Evolutionary conservation across 352 stramenopile genomes (phyloP), one percentile per base, ranked within the genome.

Genomic region (Globisporangium splendens): DNA sequence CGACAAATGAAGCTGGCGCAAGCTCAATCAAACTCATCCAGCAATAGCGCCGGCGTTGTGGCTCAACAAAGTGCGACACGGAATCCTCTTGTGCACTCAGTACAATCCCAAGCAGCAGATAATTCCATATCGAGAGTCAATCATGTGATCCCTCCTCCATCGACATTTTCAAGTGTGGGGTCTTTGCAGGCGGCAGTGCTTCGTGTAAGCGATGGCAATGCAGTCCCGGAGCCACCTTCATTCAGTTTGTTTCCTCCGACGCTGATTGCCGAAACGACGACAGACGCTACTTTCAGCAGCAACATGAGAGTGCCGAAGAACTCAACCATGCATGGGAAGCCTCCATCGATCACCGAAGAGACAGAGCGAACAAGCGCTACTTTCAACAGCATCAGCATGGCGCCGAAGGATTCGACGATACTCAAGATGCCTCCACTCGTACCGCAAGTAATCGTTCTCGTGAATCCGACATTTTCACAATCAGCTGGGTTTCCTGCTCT

Each of bases 401-500:
- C 13, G 46, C 11, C 46, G 12, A 15, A 51, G 11, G 28, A 21
- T 4, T 48, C 50, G 4, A 44, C 1, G 39, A 35, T 10, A 35
- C 39, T 3, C 39, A n/a, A n/a, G 17, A 13, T 21, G 22, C 22
- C 28, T 8, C n/a, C 12, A 10, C 41, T n/a, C 31, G 35, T 13
- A 7, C 59, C 48, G 4, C 49, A 54, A 18, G 22, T 70, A 38
- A 28, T 62, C 21, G 46, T 86, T 6, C 60, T 74, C 43, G 69
- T 74, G 17, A 76, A 53, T 42, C 58, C 71, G 20, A 46, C 20
- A 5, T 79, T 83, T 15, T 65, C 69, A 1, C 62, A 53, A 18
- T 71, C 71, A 2, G 28, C 58, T 11, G 15, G 46, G 6, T 83
- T 79, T 28, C 22, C 21, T 42, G 7, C 65, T 77, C 56, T 48